Base-by-base conservation (phyloP, 768 basidiomycete species). In the Tubosaeta brunneosetosa region DNA sequence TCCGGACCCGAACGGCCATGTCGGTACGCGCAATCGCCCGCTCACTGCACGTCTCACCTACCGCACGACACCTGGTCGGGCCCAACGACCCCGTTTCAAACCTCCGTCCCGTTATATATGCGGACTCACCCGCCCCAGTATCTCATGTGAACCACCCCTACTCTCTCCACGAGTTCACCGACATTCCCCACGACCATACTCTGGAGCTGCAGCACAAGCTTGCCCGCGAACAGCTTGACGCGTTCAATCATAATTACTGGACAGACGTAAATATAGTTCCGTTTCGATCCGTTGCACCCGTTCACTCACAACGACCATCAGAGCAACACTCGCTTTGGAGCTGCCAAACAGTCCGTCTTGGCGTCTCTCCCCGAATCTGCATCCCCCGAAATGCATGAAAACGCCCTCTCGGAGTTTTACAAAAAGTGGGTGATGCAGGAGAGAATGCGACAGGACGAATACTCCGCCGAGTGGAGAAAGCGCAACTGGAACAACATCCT, bases 311-410 rank as follows among this genome's bases (percentile, higher is more conserved):
- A 26, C 7, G 13, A 38, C 44, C 45, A 33, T 32, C 60, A 93
- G 91, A 88, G 81, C 65, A 93, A 93, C 64, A 74, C 77, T 10
- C 84, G 90, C n/a, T 92, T 91, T 64, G 82, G 88, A 63, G 74
- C 77, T 9, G 88, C 82, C 32, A 88, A 85, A 68, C 68, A 76
- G 22, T 75, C 80, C 10, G 72, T 82, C 19, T 73, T 90, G 12
- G 63, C 73, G 9, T 75, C 81, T 49, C 74, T 88, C 26, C 84
- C 85, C 0, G 63, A 73, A 9, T 67, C 74, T 3, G 71, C 79
- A 8, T 73, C 80, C 1, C 45, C 74, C 0, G 72, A 80, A 40
- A 79, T 80, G 61, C 83, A 77, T 60, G 88, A 92, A 65, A 69
- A 71, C n/a, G 83, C 84, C 0, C 73, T 91, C 25, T 84, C 87